Evolutionary conservation across 257 asterid species (phyloP), one percentile per base, ranked within the genome.

Genomic region (Ocimum tenuiflorum): DNA sequence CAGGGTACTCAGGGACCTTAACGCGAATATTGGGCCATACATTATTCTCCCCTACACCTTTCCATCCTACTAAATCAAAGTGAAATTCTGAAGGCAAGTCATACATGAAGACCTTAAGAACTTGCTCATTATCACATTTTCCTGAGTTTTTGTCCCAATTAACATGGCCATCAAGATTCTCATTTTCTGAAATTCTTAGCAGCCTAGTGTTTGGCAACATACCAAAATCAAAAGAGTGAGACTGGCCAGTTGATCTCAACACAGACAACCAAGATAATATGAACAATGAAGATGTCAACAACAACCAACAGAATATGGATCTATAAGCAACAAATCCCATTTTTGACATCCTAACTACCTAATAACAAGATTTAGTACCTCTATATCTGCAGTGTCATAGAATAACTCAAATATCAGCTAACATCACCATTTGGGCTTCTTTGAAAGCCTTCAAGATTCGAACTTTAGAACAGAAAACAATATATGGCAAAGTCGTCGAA

Each of bases 31-130:
- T 91, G 13, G 98, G 98, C 98, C 98, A 92, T 0, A 89, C 81
- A n/a, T n/a, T n/a, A 55, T 71, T 67, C 23, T 69, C 70, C 41
- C 75, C 84, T 18, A 68, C 39, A 12, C 81, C 70, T 51, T 89
- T 83, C 98, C 97, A 84, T 1, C 86, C 95, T 73, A 87, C 60
- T 3, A 92, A 72, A 22, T 55, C 72, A 71, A 89, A 92, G 69
- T 89, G 99, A 71, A 89, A 92, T 36, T 87, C 91, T 0, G 97
- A 72, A 17, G 98, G 95, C 72, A 92, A 66, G 59, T 92, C 95
- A 74, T 92, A 92, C 98, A 92, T 92, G 55, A 72, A 92, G 47
- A 89, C 91, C 82, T 78, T 92, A 63, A 92, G 81, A 45, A 86
- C 36, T 24, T 82, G 78, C 60, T 58, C 69, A 45, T 51, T 75